Evolutionary conservation across 2,329 filamentous ascomycete species (phyloP).

Genomic region (Davidsoniella neocaledoniae): DNA sequence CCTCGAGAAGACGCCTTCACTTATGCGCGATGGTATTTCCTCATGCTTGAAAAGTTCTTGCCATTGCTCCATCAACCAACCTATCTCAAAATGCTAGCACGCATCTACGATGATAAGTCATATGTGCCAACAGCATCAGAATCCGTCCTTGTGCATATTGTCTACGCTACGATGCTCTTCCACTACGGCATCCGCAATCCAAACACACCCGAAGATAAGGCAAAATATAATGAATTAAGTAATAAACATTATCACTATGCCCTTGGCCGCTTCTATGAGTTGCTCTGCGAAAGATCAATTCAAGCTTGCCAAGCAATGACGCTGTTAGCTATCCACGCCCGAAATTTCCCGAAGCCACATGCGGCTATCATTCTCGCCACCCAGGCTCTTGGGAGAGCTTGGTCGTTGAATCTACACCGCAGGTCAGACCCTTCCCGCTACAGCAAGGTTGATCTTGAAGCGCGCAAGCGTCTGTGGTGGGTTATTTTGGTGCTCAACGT

Average conservation of each 20-base stretch:
- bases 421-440: constrained; percentile 26
- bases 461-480: constrained; percentile 69
- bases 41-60: constrained; percentile 52
- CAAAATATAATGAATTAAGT: constrained; percentile 43
- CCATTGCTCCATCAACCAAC: constrained; percentile 64
- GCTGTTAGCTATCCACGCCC: constrained; percentile 54
- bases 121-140: constrained; percentile 49
- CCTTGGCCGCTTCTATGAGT: constrained; percentile 48
- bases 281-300: constrained; percentile 44
- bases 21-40: constrained; percentile 61
- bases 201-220: constrained; percentile 35
- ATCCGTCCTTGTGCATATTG: constrained; percentile 57
- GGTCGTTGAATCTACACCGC: constrained; percentile 62
- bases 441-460: constrained; percentile 49
- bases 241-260: constrained; percentile 68
- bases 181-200: constrained; percentile 59
- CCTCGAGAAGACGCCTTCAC: constrained; percentile 45
- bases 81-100: constrained; percentile 46
- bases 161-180: constrained; percentile 62
- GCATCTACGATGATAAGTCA: constrained; percentile 52
- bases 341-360: constrained; percentile 65
- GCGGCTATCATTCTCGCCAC: constrained; percentile 53
- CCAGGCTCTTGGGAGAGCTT: constrained; percentile 47
- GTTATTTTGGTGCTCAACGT: constrained; percentile 47
- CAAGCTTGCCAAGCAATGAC: constrained; percentile 56